Percentiles rank a stretch among this genome's conserved stretches.
Evolutionary conservation across 1,139 yeast genomes (phyloP).

Genomic region (Debaryomyces psychrophilus): DNA sequence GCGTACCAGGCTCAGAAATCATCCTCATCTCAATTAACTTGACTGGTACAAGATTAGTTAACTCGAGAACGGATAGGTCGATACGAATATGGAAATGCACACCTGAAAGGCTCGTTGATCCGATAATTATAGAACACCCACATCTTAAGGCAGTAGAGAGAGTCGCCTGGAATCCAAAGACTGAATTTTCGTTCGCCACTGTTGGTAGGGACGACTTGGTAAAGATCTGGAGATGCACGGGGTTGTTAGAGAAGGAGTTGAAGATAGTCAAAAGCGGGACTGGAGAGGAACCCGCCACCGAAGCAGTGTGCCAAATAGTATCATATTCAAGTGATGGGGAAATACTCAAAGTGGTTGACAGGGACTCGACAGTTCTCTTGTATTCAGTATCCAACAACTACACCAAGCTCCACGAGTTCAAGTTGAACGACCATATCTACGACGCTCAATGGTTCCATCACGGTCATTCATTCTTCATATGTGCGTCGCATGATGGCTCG

Average conservation of each 20-base stretch:
- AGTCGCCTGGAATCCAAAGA: constrained; percentile 63
- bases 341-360: constrained; percentile 52
- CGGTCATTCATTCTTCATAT: constrained; percentile 32
- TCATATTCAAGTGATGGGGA: constrained; percentile 59
- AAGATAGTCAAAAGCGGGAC: constrained; percentile 27
- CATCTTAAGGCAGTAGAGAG: constrained; percentile 52
- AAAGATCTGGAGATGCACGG: constrained; percentile 60
- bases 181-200: constrained; percentile 56
- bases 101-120: constrained; percentile 33
- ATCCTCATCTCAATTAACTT: constrained; percentile 37
- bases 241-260: constrained; percentile 39
- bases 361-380: constrained; percentile 34
- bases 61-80: constrained; percentile 49
- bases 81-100: constrained; percentile 46
- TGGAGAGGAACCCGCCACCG: constrained; percentile 11
- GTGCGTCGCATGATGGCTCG: constrained; percentile 46
- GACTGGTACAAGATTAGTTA: constrained; percentile 49
- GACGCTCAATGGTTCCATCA: constrained; percentile 43
- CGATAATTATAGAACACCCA: constrained; percentile 45
- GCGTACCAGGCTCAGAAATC: constrained; percentile 35
- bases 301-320: constrained; percentile 31
- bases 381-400: constrained; percentile 31
- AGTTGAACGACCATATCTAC: constrained; percentile 33
- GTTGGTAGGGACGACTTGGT: constrained; percentile 59
- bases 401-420: constrained; percentile 27